phyloP scores from a whole-genome alignment of 2,329 filamentous ascomycete genomes.

The Xylaria sp. region DNA sequence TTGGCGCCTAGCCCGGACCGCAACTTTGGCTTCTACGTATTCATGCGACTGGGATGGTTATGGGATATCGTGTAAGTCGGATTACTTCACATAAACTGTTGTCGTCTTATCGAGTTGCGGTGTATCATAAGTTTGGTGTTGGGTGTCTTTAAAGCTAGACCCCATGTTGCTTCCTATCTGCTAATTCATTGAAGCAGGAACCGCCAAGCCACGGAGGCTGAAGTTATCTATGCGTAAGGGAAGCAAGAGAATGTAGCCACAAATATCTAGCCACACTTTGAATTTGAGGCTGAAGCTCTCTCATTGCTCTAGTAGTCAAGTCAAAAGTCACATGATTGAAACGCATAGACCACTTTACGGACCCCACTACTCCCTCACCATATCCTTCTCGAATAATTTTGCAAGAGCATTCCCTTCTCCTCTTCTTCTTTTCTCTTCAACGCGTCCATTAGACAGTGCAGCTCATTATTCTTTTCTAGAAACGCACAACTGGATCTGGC shows the following conservation, averaged over 20 bases:
- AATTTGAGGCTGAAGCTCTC: constrained; percentile 11
- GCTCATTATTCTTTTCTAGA: constrained; percentile 66
- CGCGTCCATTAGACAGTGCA: constrained; percentile 91
- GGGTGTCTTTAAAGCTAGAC: constrained; percentile 31
- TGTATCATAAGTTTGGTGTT: constrained; percentile 22
- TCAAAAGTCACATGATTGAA: constrained; percentile 42
- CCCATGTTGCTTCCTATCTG: constrained; percentile 37
- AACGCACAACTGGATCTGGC: constrained; percentile 66
- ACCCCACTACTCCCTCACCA: constrained; percentile 32
- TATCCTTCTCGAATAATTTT: constrained; percentile 40
- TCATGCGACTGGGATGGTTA: constrained; percentile 26
- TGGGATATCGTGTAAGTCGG: constrained; percentile 22
- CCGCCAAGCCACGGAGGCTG: constrained; percentile 34
- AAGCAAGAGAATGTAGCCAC: background rate
- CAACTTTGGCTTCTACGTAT: constrained; percentile 32
- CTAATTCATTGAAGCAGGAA: constrained; percentile 4
- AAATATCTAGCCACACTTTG: background rate
- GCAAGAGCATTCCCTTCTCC: constrained; percentile 32
- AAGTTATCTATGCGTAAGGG: background rate
- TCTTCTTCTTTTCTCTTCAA: constrained; percentile 61
- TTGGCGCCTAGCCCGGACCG: constrained; percentile 49
- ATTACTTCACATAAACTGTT: constrained; percentile 18
- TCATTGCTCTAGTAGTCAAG: background rate
- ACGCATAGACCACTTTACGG: constrained; percentile 29
- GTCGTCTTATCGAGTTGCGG: constrained; percentile 27